Evolutionary conservation across 805 yeast genomes (phyloP).

Genomic region (Sugiyamaella lignohabitans): DNA sequence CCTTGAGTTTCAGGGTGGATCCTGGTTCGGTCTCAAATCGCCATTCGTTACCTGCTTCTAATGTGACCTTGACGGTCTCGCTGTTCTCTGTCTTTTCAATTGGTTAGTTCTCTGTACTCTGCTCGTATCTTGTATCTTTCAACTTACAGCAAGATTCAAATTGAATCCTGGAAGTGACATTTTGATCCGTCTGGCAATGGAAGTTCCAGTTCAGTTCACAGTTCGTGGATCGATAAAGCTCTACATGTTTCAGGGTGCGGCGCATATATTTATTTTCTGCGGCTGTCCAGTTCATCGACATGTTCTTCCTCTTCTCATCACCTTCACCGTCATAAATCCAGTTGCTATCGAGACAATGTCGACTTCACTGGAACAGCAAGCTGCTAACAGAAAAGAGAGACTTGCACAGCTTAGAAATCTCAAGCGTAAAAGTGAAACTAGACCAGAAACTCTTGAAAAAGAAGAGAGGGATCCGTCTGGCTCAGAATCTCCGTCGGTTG

Average conservation of each 20-base stretch:
- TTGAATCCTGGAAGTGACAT: conserved; percentile 19
- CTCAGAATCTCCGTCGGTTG: neutral
- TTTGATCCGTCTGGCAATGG: neutral
- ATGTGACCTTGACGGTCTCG: conserved; percentile 17
- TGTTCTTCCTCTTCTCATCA: too few species aligned
- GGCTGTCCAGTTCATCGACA: too few species aligned
- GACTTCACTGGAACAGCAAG: conserved; percentile 25
- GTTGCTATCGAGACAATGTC: too few species aligned
- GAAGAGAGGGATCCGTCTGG: neutral
- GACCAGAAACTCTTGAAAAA: conserved; percentile 1
- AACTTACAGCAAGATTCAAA: conserved; percentile 10
- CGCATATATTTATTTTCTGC: too few species aligned
- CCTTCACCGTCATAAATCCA: too few species aligned
- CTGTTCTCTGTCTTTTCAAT: neutral
- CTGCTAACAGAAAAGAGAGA: conserved; percentile 27
- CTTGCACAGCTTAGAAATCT: conserved; percentile 29
- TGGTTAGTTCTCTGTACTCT: neutral
- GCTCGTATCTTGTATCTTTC: too few species aligned
- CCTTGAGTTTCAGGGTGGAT: conserved; percentile 44
- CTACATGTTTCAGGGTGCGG: too few species aligned
- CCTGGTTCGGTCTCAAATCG: conserved; percentile 60
- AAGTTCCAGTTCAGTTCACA: too few species aligned
- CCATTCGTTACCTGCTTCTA: conserved; percentile 53
- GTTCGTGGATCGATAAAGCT: too few species aligned
- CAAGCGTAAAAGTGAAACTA: conserved; percentile 18